Evolutionary conservation across 306 rosid genomes (phyloP).

Genomic region (Cicer chorassanicum): DNA sequence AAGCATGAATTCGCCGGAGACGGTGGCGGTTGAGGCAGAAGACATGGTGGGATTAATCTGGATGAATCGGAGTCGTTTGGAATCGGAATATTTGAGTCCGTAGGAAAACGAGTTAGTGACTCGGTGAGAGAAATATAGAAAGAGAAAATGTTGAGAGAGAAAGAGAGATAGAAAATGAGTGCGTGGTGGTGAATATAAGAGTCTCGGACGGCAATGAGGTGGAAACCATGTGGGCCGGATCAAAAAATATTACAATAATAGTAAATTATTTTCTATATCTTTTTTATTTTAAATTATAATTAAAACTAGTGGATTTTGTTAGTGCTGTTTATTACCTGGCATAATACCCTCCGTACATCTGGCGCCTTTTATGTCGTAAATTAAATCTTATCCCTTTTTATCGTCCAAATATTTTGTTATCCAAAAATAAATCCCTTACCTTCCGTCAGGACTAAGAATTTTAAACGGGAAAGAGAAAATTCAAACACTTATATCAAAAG

Average conservation of each 20-base stretch:
- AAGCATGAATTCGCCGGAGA: constrained; percentile 73
- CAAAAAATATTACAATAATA: not conserved
- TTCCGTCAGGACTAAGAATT: not conserved
- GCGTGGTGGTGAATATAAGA: constrained; percentile 48
- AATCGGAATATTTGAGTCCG: constrained; percentile 8
- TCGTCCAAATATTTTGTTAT: not conserved
- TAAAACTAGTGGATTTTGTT: not conserved
- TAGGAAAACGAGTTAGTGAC: constrained; percentile 36
- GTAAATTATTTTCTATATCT: not conserved
- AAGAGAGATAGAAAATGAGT: not conserved
- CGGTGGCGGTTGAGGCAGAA: not conserved
- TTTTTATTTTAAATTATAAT: not conserved
- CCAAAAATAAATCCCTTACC: not conserved
- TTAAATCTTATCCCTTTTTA: not conserved
- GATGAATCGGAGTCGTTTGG: constrained; percentile 2
- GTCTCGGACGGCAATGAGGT: constrained; percentile 46
- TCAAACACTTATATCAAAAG: too few species aligned
- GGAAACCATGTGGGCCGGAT: constrained; percentile 49
- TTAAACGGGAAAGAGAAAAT: not conserved
- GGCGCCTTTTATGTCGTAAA: not conserved
- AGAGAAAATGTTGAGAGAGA: not conserved
- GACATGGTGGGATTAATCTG: constrained; percentile 50
- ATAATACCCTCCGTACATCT: not conserved
- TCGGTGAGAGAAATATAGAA: not conserved
- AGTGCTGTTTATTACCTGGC: not conserved